Evolutionary conservation across 2,329 filamentous ascomycete species (phyloP), one percentile per base, ranked within the genome.

Genomic region (Torrubiella hemipterigena): DNA sequence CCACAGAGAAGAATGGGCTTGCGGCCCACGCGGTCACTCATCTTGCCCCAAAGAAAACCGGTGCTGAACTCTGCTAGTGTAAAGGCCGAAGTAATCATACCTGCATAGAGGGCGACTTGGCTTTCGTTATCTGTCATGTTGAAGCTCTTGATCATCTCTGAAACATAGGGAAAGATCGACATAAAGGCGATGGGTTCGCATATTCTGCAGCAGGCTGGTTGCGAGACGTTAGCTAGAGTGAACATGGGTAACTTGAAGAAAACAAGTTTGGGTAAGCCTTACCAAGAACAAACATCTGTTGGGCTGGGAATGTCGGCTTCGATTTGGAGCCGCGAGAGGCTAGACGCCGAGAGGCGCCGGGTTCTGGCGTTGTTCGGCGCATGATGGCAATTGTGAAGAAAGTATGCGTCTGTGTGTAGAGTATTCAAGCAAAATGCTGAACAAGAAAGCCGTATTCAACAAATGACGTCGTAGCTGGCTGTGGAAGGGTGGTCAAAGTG

Each of bases 101-200:
- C 89, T 17, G 85, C 86, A 55, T 94, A 96, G 34, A 95, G 74
- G 11, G 87, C 83, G 44, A 95, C 93, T 51, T 81, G 76, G 46
- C 70, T 77, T 40, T 81, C 66, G 50, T 86, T 76, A 28, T 83
- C 67, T 39, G 86, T 83, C 51, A 94, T 78, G 48, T 82, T 67
- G 58, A 96, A 96, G 38, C 86, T 85, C 47, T 86, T 69, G 45
- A 96, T 81, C 91, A 98, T 96, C 64, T 82, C 89, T 63, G 94
- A 96, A 45, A 93, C 86, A 57, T 96, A 98, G 2, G 91, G 91
- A 53, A 98, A 96, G 45, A 96, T 95, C 32, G 87, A 95, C 85
- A 95, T 96, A 67, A 98, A 96, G 6, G 91, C 91, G 55, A 98
- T 96, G 31, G 91, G 91, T 55, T 98, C 91, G 66, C 86, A 95